Evolutionary conservation across 1,284 basidiomycete genomes (phyloP).

Genomic region (Trametes polyzona): DNA sequence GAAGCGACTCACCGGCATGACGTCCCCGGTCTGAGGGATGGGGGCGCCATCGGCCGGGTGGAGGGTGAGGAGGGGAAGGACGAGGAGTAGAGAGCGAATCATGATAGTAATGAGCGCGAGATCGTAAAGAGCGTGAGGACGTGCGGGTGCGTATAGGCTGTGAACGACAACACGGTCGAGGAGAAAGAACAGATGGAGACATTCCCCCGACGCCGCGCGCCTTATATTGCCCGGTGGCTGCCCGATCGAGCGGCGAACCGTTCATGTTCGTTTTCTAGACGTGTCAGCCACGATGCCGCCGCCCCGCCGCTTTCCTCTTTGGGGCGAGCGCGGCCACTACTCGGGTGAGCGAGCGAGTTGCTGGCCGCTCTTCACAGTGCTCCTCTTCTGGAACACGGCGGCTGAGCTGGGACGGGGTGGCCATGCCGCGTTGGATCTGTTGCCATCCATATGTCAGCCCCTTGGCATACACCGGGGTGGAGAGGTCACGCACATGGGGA

Average conservation of each 20-base stretch:
- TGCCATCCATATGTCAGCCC: too few relatives aligned
- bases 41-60: conserved; percentile 1
- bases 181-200: conserved; percentile 3
- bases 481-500: too few relatives aligned
- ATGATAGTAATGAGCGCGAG: conserved; percentile 1
- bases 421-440: too few relatives aligned
- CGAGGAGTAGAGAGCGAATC: conserved; percentile 6
- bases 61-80: conserved; percentile 9
- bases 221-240: not conserved
- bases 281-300: not conserved
- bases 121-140: not conserved
- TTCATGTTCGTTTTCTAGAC: not conserved
- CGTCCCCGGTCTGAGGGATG: not conserved
- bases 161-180: not conserved
- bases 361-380: not conserved
- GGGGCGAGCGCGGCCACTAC: not conserved
- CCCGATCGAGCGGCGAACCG: conserved; percentile 3
- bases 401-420: too few relatives aligned
- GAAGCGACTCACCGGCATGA: not conserved
- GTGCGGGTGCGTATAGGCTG: not conserved
- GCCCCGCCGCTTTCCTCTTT: not conserved
- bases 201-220: not conserved
- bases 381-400: not conserved
- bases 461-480: too few relatives aligned
- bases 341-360: not conserved